Evolutionary conservation across 1,284 basidiomycete genomes (phyloP), one percentile per base, ranked within the genome.

Genomic region (Ustilago sp.): DNA sequence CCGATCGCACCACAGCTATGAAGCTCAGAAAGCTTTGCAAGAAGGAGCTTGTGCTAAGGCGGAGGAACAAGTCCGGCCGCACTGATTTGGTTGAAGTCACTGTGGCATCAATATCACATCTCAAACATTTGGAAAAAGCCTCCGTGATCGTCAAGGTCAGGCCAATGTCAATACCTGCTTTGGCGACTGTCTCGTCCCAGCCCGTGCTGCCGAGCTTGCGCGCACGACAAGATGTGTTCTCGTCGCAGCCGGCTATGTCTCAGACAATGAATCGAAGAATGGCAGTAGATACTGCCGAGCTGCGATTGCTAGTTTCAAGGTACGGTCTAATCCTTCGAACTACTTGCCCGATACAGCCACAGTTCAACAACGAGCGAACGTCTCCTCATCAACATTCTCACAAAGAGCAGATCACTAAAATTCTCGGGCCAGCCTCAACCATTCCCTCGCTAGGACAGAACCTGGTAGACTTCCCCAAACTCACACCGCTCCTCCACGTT

Each of bases 251-350:
- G 32, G 39, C 31, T n/a, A 32, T 17, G 31, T 32, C 41, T 28
- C 31, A 7, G 23, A 45, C 28, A 57, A 13, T 6, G 6, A 50
- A 4, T 13, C 28, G 28, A 50, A 50, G 28, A 15, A 15, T 13
- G 8, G 48, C 4, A 13, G 39, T 39, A 34, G 8, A 51, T 17
- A 13, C 23, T 28, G 55, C 38, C 31, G 58, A 62, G 50, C 28
- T 66, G 28, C 56, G 65, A 34, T 48, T 73, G 3, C 58, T 73
- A 9, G 70, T 73, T 0, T 73, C 70, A 23, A 53, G 70, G 17
- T 58, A 56, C 35, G 70, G 70, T 15, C 65, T 73, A 8, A 54
- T 73, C 15, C 54, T 73, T 7, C 50, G 58, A 2, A 39, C 56
- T 4, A 31, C 58, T 4, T 50, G 34, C 9, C 43, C 63, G 12